A percentile compares a stretch with the other conserved stretches of the same genome.
Conservation (phyloP, 352 stramenopile genomes). For the Pythium folliculosum region DNA sequence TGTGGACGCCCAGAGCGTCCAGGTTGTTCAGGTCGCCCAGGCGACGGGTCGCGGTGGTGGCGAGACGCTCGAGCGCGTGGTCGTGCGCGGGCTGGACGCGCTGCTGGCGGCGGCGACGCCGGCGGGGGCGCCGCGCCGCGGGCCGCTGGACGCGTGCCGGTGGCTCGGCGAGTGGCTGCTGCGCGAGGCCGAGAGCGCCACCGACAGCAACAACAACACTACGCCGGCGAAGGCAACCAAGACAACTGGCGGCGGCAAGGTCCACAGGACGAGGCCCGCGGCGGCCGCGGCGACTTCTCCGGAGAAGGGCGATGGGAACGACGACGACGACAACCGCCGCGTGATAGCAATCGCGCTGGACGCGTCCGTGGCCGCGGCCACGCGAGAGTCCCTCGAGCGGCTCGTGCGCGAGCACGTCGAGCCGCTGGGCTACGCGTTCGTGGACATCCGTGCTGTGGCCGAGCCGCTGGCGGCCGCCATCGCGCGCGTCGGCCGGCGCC, state of each 20-base stretch:
- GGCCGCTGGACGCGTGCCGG: slow-evolving; percentile 43
- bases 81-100: slow-evolving; percentile 43
- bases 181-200: neutral
- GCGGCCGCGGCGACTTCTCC: neutral
- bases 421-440: slow-evolving; percentile 29
- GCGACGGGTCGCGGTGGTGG: neutral
- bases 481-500: slow-evolving; percentile 7
- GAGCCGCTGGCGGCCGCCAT: neutral
- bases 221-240: too few species aligned
- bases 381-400: neutral
- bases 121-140: slow-evolving; percentile 10
- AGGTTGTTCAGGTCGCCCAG: neutral
- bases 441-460: slow-evolving; percentile 27
- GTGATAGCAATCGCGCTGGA: slow-evolving; percentile 19
- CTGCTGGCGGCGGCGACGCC: slow-evolving; percentile 26
- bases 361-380: slow-evolving; percentile 1
- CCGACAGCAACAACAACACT: too few species aligned
- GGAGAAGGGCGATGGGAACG: too few species aligned
- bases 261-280: too few species aligned
- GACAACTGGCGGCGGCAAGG: too few species aligned
- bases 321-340: neutral
- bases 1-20: neutral
- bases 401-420: neutral
- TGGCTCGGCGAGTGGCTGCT: slow-evolving; percentile 63
- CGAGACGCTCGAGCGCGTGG: slow-evolving; percentile 36